phyloP scores from a whole-genome alignment of 495 filamentous ascomycete genomes.

The Bryoglossum gracile region DNA sequence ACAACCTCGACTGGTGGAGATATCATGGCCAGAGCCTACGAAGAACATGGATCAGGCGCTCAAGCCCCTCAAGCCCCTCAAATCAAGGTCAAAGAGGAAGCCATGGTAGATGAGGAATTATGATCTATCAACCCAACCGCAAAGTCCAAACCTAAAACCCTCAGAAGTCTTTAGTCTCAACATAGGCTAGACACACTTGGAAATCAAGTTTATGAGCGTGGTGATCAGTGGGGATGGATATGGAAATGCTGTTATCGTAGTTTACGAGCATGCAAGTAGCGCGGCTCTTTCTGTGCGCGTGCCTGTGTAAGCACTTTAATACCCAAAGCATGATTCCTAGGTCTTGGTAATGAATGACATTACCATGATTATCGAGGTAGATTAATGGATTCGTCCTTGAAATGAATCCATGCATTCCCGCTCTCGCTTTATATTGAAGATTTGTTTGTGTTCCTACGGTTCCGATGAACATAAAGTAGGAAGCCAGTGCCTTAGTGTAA shows the following conservation, averaged over 20 bases:
- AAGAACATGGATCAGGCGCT: too few relatives aligned
- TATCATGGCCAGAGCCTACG: too few relatives aligned
- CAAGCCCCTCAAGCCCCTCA: conserved; percentile 27
- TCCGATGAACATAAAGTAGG: too few relatives aligned
- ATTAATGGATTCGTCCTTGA: conserved; percentile 34
- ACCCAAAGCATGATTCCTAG: conserved; percentile 2
- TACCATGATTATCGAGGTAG: too few relatives aligned
- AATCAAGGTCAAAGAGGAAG: conserved; percentile 20
- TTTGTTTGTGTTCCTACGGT: too few relatives aligned
- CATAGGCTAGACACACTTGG: neutral
- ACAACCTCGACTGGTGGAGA: conserved; percentile 6
- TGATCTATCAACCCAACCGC: conserved; percentile 14
- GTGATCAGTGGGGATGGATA: neutral
- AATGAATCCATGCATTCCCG: too few relatives aligned
- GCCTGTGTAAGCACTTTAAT: conserved; percentile 9
- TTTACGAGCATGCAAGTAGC: neutral
- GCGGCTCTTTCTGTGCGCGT: neutral
- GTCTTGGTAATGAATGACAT: too few relatives aligned
- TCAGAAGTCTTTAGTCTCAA: neutral
- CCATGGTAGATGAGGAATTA: conserved; percentile 38
- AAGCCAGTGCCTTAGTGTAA: too few relatives aligned
- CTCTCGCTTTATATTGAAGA: too few relatives aligned
- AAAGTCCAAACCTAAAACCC: neutral
- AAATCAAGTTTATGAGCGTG: conserved; percentile 1
- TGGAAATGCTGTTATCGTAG: neutral